Base-by-base conservation (phyloP, 2,329 filamentous ascomycete species). In the Fusarium falciforme region DNA sequence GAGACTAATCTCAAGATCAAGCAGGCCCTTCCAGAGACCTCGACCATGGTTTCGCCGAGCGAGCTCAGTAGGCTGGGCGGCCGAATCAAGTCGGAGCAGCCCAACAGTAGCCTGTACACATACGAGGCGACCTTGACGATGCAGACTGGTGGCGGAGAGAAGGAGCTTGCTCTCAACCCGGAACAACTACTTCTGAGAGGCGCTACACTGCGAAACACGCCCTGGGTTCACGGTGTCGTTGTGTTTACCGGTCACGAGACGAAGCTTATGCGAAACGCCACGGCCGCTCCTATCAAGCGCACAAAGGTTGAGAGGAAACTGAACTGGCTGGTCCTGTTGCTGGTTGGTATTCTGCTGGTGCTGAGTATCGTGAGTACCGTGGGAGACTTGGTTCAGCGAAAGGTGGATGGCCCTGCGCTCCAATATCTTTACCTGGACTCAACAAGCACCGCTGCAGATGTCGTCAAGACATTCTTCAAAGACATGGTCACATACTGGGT, bases 1-100 rank as follows among this genome's bases (percentile, higher is more conserved):
- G 96, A 99, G 84, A 99, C 96, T 22, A 99, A 99, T 81, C 86
- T 99, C 77, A 99, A 99, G 85, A 98, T 99, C 85, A 99, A 99
- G 85, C 96, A 99, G 85, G 96, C 92, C 2, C 92, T 98, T 63
- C 96, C 96, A 1, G 96, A 99, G 85, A 99, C 96, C 0, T 92
- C 93, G 16, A 88, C 93, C 70, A 88, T 98, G 80, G 95, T 99
- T 68, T 98, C 94, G 80, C 91, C 95, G 20, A 91, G 89, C 73
- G 96, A 98, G 78, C 86, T 99, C 71, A 94, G 94, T 80, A 89
- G 96, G 71, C 85, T 99, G 5, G 93, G 94, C 55, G 96, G 96
- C 33, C 93, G 93, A 71, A 87, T 99, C 77, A 93, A 94, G 78
- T 98, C 96, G 2, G 96, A 99, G 84, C 96, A 98, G 82, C 96